phyloP scores from a whole-genome alignment of 441 rosid species.

The Populus hybrid region DNA sequence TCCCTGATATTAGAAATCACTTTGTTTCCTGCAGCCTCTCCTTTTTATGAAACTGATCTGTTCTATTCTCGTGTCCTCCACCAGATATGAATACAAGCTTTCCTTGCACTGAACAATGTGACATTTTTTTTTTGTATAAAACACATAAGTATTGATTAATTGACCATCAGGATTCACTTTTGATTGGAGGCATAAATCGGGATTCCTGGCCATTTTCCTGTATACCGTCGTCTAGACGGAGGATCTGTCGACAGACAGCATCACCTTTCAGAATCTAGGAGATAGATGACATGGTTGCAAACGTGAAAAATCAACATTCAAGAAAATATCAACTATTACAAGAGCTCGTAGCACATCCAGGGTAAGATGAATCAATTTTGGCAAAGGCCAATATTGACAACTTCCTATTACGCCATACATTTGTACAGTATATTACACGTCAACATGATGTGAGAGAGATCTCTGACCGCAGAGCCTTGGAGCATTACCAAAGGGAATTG shows the following conservation, averaged over 20 bases:
- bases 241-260: no score
- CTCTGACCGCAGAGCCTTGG: not conserved
- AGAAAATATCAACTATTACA: not conserved
- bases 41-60: not conserved
- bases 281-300: no score
- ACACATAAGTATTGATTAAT: no score
- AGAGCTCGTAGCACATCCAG: not conserved
- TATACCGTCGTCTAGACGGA: not conserved
- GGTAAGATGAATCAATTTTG: not conserved
- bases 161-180: not conserved
- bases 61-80: not conserved
- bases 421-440: no score
- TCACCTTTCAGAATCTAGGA: not conserved
- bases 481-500: not conserved
- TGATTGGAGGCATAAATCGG: not conserved
- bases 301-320: not conserved
- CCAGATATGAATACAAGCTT: not conserved
- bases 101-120: not conserved
- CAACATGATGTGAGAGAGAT: no score
- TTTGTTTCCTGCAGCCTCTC: no score
- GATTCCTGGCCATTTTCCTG: not conserved
- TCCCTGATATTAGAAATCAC: not conserved
- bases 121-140: not conserved
- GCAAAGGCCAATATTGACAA: no score
- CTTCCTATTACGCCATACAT: no score